These are phyloP conservation scores for Leishmania guyanensis DNA, from an alignment of 208 protist species.

Conservation along the genomic window DNA sequence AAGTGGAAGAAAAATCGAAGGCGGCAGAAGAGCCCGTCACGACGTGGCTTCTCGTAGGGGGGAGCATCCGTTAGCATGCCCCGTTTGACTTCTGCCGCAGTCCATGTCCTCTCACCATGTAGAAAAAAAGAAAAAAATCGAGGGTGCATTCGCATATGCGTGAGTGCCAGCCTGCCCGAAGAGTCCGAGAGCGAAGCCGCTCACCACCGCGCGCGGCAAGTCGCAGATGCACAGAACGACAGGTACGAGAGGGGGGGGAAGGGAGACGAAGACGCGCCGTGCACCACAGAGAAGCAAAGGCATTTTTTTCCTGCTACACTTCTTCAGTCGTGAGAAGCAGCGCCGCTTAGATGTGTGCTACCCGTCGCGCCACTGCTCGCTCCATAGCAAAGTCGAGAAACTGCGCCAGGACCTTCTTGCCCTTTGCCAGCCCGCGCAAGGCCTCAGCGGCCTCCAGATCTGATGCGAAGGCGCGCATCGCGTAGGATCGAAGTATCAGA, in stretches of 20 bases:
- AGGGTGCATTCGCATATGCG: background rate
- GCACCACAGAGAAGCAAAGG: background rate
- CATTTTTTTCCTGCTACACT: background rate
- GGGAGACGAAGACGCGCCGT: too few relatives aligned
- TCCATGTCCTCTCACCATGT: background rate
- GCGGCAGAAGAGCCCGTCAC: background rate
- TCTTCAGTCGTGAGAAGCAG: background rate
- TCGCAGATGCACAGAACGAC: background rate
- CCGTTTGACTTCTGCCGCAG: background rate
- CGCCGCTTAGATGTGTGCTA: constrained; percentile 4
- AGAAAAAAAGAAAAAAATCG: background rate
- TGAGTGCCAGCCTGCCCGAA: background rate
- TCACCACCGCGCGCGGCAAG: background rate
- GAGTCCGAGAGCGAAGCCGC: background rate
- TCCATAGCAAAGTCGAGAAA: constrained; percentile 40
- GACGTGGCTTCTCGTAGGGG: background rate
- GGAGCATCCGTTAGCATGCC: background rate
- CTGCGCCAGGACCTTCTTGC: constrained; percentile 22
- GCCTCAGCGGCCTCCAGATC: constrained; percentile 30
- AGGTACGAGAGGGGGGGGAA: background rate
- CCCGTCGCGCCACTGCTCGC: constrained; percentile 21
- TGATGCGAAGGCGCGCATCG: constrained; percentile 26
- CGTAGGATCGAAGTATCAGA: constrained; percentile 24
- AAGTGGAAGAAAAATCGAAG: background rate
- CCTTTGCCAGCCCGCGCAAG: constrained; percentile 26